phyloP scores from a whole-genome alignment of 176 grass and related monocot genomes.

The Aegilops umbellulata region DNA sequence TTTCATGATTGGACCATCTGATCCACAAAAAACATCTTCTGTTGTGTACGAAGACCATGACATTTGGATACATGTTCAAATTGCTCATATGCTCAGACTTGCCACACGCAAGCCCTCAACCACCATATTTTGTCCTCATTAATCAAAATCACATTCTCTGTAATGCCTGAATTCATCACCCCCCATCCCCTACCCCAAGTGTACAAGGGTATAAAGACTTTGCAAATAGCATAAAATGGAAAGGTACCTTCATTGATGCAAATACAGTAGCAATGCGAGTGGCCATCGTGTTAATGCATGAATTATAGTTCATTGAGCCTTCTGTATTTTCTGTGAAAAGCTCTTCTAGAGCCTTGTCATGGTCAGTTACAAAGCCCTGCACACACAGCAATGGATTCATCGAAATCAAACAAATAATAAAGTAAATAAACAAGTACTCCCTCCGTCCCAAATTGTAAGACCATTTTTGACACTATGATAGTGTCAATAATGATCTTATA shows the following conservation, averaged over 20 bases:
- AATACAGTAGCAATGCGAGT: conserved; percentile 74
- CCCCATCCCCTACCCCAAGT: not conserved
- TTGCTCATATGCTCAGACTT: not conserved
- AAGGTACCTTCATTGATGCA: conserved; percentile 57
- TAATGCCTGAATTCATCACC: not conserved
- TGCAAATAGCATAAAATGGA: not conserved
- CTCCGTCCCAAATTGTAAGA: no score
- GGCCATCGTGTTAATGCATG: conserved; percentile 77
- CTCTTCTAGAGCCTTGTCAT: conserved; percentile 89
- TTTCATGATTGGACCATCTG: not conserved
- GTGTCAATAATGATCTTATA: no score
- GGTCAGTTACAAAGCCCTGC: conserved; percentile 82
- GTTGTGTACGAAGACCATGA: not conserved
- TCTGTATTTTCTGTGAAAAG: conserved; percentile 76
- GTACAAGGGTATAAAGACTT: not conserved
- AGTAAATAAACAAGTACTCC: not conserved
- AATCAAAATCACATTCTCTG: not conserved
- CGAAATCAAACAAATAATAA: not conserved
- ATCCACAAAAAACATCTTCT: not conserved
- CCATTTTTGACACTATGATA: no score
- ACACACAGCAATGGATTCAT: conserved; percentile 3
- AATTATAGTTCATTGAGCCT: conserved; percentile 74
- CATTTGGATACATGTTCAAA: not conserved
- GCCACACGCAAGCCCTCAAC: not conserved
- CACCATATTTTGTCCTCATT: not conserved